These are phyloP conservation scores for Tausonia pullulans DNA, from an alignment of 1,284 basidiomycete species.

Conservation along the genomic window DNA sequence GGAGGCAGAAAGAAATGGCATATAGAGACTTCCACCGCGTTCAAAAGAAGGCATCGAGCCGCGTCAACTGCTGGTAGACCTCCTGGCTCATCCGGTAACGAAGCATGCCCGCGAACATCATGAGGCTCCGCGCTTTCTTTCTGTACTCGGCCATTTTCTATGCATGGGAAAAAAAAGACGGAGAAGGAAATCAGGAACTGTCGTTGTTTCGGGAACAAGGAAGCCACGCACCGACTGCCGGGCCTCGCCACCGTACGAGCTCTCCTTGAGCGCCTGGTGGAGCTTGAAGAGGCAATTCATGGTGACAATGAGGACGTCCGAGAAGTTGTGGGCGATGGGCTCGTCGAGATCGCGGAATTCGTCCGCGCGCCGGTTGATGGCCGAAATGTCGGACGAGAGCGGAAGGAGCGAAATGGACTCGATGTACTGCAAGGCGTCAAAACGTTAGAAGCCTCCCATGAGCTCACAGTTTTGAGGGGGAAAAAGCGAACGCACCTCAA, in stretches of 20 bases:
- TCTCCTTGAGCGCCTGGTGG: slow-evolving; percentile 64
- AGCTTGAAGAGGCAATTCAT: slow-evolving; percentile 84
- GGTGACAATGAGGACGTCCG: slow-evolving; percentile 76
- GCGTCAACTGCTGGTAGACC: slow-evolving; percentile 69
- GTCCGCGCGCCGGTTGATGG: slow-evolving; percentile 76
- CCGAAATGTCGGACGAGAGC: slow-evolving; percentile 69
- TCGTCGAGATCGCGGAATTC: slow-evolving; percentile 82
- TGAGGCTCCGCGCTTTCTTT: slow-evolving; percentile 42
- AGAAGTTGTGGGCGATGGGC: slow-evolving; percentile 76
- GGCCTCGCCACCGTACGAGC: slow-evolving; percentile 55
- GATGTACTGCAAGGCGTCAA: slow-evolving; percentile 52
- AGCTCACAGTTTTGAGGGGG: no score
- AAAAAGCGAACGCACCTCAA: slow-evolving; percentile 51
- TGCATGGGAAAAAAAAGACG: neutral
- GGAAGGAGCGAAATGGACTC: slow-evolving; percentile 84
- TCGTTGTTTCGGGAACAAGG: neutral
- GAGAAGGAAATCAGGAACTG: neutral
- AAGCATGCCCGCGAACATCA: slow-evolving; percentile 77
- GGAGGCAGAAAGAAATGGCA: neutral
- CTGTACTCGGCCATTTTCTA: slow-evolving; percentile 28
- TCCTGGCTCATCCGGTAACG: slow-evolving; percentile 82
- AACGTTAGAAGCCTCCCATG: neutral
- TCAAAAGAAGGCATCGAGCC: slow-evolving; percentile 15
- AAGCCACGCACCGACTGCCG: slow-evolving; percentile 52
- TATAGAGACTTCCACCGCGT: neutral